Percentiles rank a stretch among this genome's conserved stretches.
phyloP scores from a whole-genome alignment of 164 flowering plant species.

The Echeveria elegans region DNA sequence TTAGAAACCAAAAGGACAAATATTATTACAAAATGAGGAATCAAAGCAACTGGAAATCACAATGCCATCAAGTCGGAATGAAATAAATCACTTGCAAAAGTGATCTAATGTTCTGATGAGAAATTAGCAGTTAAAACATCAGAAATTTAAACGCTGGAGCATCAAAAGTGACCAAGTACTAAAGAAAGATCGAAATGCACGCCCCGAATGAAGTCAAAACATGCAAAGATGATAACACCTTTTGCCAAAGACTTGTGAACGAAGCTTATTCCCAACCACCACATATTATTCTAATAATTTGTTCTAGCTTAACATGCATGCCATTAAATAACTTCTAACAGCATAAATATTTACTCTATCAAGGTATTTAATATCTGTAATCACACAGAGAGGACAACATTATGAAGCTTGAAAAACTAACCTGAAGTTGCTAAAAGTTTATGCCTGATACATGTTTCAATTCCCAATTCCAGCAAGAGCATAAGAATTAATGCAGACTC shows the following conservation, averaged over 20 bases:
- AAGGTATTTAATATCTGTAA: neutral
- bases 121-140: neutral
- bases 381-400: neutral
- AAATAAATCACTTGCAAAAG: neutral
- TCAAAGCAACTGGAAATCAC: neutral
- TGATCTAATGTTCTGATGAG: neutral
- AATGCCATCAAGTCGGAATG: neutral
- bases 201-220: too few relatives aligned
- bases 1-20: neutral
- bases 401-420: conserved; percentile 13
- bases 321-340: neutral
- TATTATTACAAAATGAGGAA: neutral
- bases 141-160: too few relatives aligned
- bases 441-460: conserved; percentile 88
- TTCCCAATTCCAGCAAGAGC: conserved; percentile 85
- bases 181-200: neutral
- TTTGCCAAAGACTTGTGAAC: neutral
- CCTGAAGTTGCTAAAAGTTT: conserved; percentile 85
- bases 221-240: too few relatives aligned
- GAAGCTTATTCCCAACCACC: neutral
- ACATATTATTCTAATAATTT: neutral
- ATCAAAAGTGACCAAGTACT: neutral
- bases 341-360: neutral
- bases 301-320: neutral
- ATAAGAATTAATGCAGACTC: conserved; percentile 79